These are phyloP conservation scores for Aspergillus aculeatinus DNA, from an alignment of 2,329 filamentous ascomycete species.

Conservation along the genomic window DNA sequence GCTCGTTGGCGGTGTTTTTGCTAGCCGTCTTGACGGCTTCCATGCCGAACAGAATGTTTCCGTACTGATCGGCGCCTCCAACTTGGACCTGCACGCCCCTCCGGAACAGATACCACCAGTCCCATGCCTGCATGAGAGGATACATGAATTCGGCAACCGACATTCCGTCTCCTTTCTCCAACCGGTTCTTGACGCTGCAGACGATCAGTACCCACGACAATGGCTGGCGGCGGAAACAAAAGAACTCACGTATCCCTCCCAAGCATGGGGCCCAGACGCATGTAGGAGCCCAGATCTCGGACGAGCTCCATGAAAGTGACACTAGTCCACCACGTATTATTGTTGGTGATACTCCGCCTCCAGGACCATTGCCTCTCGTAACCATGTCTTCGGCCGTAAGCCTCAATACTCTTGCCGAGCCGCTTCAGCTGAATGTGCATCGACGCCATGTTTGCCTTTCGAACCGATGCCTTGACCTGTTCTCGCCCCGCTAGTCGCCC, in stretches of 20 bases:
- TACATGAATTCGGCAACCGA: slow-evolving; percentile 92
- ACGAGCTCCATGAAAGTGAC: slow-evolving; percentile 73
- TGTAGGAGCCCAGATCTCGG: slow-evolving; percentile 67
- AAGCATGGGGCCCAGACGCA: slow-evolving; percentile 83
- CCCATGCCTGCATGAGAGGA: slow-evolving; percentile 90
- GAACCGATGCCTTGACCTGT: slow-evolving; percentile 34
- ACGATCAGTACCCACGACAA: background rate
- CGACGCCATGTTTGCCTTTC: slow-evolving; percentile 48
- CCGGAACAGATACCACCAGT: slow-evolving; percentile 87
- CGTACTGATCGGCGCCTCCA: slow-evolving; percentile 92
- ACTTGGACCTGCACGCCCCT: slow-evolving; percentile 78
- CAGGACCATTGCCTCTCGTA: slow-evolving; percentile 64
- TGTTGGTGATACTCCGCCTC: slow-evolving; percentile 71
- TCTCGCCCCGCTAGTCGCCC: slow-evolving; percentile 45
- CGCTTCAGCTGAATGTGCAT: slow-evolving; percentile 55
- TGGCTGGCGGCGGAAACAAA: background rate
- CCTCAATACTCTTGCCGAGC: slow-evolving; percentile 72
- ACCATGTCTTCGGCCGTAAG: slow-evolving; percentile 64
- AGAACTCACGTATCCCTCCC: slow-evolving; percentile 75
- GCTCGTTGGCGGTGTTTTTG: slow-evolving; percentile 41
- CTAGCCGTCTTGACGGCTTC: slow-evolving; percentile 78
- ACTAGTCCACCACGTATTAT: slow-evolving; percentile 77
- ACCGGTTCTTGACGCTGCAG: slow-evolving; percentile 70
- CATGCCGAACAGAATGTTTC: slow-evolving; percentile 89
- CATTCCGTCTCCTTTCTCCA: slow-evolving; percentile 87